Conservation (phyloP, 441 rosid genomes). For the Hura crepitans region DNA sequence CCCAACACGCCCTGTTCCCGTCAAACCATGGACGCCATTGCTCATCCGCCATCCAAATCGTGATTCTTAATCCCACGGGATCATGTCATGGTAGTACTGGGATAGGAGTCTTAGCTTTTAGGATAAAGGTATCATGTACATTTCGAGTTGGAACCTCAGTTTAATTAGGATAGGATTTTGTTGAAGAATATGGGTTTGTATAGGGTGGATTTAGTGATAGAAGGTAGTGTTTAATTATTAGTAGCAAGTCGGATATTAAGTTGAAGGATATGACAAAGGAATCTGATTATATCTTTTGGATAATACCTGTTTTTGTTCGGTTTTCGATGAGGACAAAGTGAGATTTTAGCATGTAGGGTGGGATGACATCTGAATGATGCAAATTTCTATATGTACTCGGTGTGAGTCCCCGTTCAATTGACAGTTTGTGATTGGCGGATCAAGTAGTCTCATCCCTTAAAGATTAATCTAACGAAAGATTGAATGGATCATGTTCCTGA, state of each 20-base stretch:
- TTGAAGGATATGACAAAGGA: constrained; percentile 6
- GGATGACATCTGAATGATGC: neutral
- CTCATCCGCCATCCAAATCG: constrained; percentile 25
- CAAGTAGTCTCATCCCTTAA: too few relatives aligned
- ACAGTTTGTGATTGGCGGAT: too few relatives aligned
- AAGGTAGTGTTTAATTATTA: neutral
- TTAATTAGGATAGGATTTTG: constrained; percentile 15
- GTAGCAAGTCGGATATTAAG: constrained; percentile 6
- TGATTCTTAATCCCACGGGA: neutral
- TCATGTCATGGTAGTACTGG: too few relatives aligned
- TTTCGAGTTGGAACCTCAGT: too few relatives aligned
- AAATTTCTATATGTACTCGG: too few relatives aligned
- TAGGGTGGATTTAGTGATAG: constrained; percentile 5
- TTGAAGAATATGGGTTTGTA: constrained; percentile 9
- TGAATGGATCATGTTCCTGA: constrained; percentile 7
- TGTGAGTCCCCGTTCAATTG: too few relatives aligned
- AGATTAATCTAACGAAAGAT: constrained; percentile 12
- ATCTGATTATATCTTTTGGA: constrained; percentile 21
- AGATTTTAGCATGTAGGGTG: neutral
- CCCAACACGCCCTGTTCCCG: constrained; percentile 29
- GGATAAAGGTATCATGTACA: neutral
- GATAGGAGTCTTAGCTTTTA: neutral
- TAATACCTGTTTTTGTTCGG: neutral
- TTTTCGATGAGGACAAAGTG: constrained; percentile 3
- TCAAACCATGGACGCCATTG: constrained; percentile 54